Evolutionary conservation across 2,329 filamentous ascomycete genomes (phyloP), one percentile per base, ranked within the genome.

Genomic region (Calonectria pseudoturangicola): DNA sequence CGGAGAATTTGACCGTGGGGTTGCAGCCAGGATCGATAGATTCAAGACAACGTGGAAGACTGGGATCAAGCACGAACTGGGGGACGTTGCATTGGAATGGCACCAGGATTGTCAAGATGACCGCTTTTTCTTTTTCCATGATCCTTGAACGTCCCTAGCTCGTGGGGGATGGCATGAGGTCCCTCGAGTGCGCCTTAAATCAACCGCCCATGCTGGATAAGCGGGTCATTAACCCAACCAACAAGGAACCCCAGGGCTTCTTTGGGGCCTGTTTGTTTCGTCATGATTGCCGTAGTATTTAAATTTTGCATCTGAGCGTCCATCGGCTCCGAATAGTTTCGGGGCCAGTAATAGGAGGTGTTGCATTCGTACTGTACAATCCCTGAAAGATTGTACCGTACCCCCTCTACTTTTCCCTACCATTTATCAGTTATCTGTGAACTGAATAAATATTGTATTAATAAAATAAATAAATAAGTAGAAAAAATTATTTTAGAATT

Each of bases 41-140:
- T 48, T 51, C 63, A 51, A 36, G 43, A 51, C 48, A 68, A 68
- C 65, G 69, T 71, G 69, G 70, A 43, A 36, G 47, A 72, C 70
- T 60, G 25, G 65, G 70, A 67, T 72, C 48, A 63, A 28, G 18
- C 33, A 39, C 47, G 65, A 72, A 68, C 70, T 65, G 58, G 50
- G 68, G 56, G 48, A 68, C 28, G 70, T 64, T 58, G 56, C 69
- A 71, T 71, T 13, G 45, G 36, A 71, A 67, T 71, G 45, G 56
- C 47, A 33, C 69, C 56, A 41, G 45, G 56, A 28, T 71, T 62
- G 30, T 45, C 15, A 21, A 27, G 43, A 47, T 66, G 63, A 43
- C 30, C 54, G 43, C 41, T 51, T 36, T 65, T 36, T 48, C 16
- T 28, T 45, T n/a, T 36, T 18, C 45, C 63, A 63, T 45, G 41